These are phyloP conservation scores for Nannizzia gypsea DNA, from an alignment of 2,329 filamentous ascomycete genomes.

Conservation along the genomic window DNA sequence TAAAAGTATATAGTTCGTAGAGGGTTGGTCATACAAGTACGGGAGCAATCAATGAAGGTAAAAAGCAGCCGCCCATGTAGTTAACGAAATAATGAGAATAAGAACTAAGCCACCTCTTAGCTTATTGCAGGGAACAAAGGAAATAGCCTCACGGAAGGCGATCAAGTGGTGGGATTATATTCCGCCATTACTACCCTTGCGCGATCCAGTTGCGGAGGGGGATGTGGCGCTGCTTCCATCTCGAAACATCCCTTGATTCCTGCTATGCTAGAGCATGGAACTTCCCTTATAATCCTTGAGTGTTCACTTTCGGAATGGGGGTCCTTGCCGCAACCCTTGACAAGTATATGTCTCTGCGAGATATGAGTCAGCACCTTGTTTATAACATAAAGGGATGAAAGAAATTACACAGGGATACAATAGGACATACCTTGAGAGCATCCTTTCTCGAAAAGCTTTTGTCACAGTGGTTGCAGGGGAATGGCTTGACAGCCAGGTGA, in stretches of 20 bases:
- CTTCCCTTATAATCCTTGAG: background rate
- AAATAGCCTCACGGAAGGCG: background rate
- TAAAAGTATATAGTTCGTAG: slow-evolving; percentile 3
- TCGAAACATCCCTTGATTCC: background rate
- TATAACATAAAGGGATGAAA: background rate
- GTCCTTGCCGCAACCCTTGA: slow-evolving; percentile 50
- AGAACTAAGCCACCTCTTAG: slow-evolving; percentile 3
- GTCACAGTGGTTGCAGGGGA: slow-evolving; percentile 79
- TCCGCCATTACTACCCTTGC: slow-evolving; percentile 5
- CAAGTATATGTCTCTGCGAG: slow-evolving; percentile 47
- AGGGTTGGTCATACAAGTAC: slow-evolving; percentile 5
- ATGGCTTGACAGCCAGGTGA: slow-evolving; percentile 89
- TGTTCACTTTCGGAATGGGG: slow-evolving; percentile 4
- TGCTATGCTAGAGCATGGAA: too few species aligned
- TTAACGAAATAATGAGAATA: background rate
- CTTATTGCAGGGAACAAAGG: slow-evolving; percentile 1
- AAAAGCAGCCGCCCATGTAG: slow-evolving; percentile 4
- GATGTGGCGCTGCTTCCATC: slow-evolving; percentile 3
- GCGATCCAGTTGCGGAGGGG: background rate
- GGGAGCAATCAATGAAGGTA: background rate
- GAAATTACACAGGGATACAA: background rate
- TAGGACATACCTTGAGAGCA: slow-evolving; percentile 69
- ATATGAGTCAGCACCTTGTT: background rate
- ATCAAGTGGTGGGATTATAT: background rate
- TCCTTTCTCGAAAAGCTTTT: slow-evolving; percentile 97